Base-by-base conservation (phyloP, 805 yeast genomes). In the Schwanniomyces vanrijiae region DNA sequence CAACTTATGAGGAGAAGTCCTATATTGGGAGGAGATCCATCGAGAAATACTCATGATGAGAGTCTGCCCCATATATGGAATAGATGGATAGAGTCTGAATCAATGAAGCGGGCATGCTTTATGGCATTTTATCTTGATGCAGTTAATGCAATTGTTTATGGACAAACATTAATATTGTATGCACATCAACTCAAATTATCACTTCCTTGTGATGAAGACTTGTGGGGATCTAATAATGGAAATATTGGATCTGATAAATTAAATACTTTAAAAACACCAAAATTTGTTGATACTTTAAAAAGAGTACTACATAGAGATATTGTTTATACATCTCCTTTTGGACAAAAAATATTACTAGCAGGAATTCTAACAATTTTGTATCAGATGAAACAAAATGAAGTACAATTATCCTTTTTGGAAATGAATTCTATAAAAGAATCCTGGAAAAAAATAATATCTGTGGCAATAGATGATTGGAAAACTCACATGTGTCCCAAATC, bases 11-110 rank as follows among this genome's bases (percentile, higher is more conserved):
- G 65, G 37, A 46, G 64, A 39, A 50, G 58, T 14, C 63, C 63
- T n/a, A 44, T 70, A 10, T 51, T 71, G 11, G 78, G 75, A 6
- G 75, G 76, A 11, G 75, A 71, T 44, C 76, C 75, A 0, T 55
- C 62, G 29, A 66, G 62, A 47, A 58, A 60, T 19, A 58, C 53
- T 11, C 2, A 19, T 21, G 86, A 42, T 13, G 14, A 29, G 13
- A 13, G 6, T 8, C 26, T 6, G 9, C 26, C 26, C 9, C 26
- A 9, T 24, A 50, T 55, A 1, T 60, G 64, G 63, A 60, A 60
- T 16, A 60, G 64, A 40, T 70, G 75, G 72, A 60, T 68, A n/a
- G 74, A 69, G 43, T 63, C 55, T 14, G 75, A 71, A 42, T 58
- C 62, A 4, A 60, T 64, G 65, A 72, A 62, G 48, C 57, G 61